phyloP scores from a whole-genome alignment of 1,284 basidiomycete species.

The Ustilago crameri region DNA sequence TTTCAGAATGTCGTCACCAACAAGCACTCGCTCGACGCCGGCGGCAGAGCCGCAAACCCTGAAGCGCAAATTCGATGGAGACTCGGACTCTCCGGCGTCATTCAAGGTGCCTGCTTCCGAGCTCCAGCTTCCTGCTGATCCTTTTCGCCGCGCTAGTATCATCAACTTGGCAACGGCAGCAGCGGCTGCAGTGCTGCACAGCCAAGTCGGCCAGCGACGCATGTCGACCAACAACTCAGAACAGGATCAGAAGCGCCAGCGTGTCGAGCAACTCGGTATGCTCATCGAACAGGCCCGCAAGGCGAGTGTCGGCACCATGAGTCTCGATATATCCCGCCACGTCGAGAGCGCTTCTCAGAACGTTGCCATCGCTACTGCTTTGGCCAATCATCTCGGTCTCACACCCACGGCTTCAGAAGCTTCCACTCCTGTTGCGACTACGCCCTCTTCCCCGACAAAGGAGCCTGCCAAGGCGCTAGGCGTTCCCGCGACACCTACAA shows the following conservation, averaged over 20 bases:
- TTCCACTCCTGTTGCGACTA: constrained; percentile 20
- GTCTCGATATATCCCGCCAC: constrained; percentile 24
- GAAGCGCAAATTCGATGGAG: constrained; percentile 42
- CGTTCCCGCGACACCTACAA: constrained; percentile 19
- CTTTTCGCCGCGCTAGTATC: constrained; percentile 43
- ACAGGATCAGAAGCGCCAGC: constrained; percentile 47
- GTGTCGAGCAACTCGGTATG: constrained; percentile 43
- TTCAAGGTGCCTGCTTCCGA: constrained; percentile 28
- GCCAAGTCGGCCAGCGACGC: constrained; percentile 30
- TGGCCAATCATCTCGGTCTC: constrained; percentile 36
- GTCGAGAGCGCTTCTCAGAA: constrained; percentile 31
- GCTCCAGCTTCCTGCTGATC: constrained; percentile 34
- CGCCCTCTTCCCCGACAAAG: constrained; percentile 29
- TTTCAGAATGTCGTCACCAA: constrained; percentile 33
- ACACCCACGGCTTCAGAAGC: constrained; percentile 27
- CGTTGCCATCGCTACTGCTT: constrained; percentile 35
- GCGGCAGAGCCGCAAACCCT: constrained; percentile 6
- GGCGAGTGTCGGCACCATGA: constrained; percentile 29
- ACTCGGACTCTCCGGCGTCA: constrained; percentile 13
- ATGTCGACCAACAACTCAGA: constrained; percentile 25
- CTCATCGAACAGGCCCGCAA: constrained; percentile 49
- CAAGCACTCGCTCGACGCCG: constrained; percentile 15
- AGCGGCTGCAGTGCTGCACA: constrained; percentile 42
- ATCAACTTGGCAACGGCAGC: constrained; percentile 48
- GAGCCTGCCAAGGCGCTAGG: constrained; percentile 13